A percentile compares a stretch with the other conserved stretches of the same genome.
Conservation (phyloP, 1,139 yeast species). For the Pneumocystis jirovecii region DNA sequence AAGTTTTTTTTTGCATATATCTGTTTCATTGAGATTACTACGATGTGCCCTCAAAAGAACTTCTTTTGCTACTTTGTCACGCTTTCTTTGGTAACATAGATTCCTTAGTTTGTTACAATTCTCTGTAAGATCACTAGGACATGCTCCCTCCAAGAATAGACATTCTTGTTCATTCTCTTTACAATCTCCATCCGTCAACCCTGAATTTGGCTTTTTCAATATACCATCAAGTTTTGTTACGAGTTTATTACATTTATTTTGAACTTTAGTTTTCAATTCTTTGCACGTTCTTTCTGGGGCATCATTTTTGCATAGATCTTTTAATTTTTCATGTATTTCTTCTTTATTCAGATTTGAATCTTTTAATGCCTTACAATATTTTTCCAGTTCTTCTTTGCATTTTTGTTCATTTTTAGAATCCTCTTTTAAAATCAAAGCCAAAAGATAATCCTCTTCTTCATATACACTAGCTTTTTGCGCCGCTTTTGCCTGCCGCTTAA, state of each 20-base stretch:
- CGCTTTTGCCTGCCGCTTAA: not conserved
- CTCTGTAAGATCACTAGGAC: not conserved
- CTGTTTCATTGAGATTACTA: not conserved
- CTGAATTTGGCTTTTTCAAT: not conserved
- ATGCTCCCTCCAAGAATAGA: not conserved
- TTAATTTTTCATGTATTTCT: not conserved
- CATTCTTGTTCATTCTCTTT: not conserved
- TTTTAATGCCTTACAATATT: not conserved
- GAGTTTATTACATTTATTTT: too few relatives aligned
- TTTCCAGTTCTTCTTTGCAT: not conserved
- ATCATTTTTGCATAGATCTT: not conserved
- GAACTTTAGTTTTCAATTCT: not conserved
- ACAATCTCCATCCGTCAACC: not conserved
- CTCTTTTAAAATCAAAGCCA: not conserved
- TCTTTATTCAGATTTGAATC: not conserved
- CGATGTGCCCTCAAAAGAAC: not conserved
- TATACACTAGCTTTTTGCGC: not conserved
- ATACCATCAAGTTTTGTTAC: too few relatives aligned
- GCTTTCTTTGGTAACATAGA: not conserved
- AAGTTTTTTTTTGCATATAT: not conserved
- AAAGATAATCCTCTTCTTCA: not conserved
- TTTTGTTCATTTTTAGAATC: not conserved
- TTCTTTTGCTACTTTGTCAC: not conserved
- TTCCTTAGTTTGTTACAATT: not conserved
- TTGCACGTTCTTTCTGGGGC: not conserved